Percentiles rank a stretch among this genome's conserved stretches.
Conservation (phyloP, 2,329 filamentous ascomycete genomes). For the Coniochaeta prunicola region DNA sequence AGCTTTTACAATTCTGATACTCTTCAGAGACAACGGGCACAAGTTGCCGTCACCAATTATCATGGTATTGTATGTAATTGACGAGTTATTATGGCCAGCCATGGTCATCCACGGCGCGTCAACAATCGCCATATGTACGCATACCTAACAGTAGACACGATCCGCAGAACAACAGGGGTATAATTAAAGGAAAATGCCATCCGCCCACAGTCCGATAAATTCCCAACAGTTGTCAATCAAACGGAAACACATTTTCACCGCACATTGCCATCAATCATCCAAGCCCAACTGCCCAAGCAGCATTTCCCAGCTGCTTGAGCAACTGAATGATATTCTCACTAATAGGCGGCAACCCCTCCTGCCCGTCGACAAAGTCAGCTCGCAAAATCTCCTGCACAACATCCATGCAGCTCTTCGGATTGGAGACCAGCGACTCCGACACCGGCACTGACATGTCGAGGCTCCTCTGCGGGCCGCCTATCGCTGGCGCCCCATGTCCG, state of each 20-base stretch:
- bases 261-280: conserved; percentile 5
- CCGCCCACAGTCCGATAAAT: not conserved
- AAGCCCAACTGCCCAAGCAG: conserved; percentile 31
- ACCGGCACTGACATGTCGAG: conserved; percentile 8
- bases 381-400: conserved; percentile 49
- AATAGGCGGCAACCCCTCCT: conserved; percentile 46
- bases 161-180: not conserved
- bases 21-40: too few relatives aligned
- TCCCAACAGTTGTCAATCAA: too few relatives aligned
- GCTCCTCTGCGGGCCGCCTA: conserved; percentile 29
- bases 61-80: too few relatives aligned
- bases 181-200: not conserved
- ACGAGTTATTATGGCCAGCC: too few relatives aligned
- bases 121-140: too few relatives aligned
- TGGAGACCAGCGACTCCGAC: conserved; percentile 36
- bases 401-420: conserved; percentile 52
- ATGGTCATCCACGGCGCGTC: too few relatives aligned
- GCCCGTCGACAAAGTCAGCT: conserved; percentile 38
- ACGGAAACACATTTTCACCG: not conserved
- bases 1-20: too few relatives aligned
- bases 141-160: not conserved
- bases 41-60: too few relatives aligned
- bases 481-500: conserved; percentile 45
- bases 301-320: conserved; percentile 52
- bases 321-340: conserved; percentile 61